A percentile compares a stretch with the other conserved stretches of the same genome.
These are phyloP conservation scores for Amphibolis antarctica DNA, from an alignment of 106 monocot genomes.

Conservation along the genomic window DNA sequence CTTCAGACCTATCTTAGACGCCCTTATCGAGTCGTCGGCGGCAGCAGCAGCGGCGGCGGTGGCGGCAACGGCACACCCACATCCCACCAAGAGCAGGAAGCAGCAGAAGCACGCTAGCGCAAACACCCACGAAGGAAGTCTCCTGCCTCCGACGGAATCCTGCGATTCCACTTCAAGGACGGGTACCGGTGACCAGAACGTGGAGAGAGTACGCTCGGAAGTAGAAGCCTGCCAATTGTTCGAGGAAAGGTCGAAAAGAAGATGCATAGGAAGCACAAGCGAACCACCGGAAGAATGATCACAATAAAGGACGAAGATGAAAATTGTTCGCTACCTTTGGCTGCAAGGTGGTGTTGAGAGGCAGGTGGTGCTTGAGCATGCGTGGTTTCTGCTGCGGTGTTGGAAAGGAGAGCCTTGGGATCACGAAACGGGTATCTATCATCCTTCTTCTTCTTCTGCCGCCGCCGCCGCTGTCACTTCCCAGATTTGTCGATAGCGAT, in stretches of 20 bases:
- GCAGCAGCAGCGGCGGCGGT: constrained; percentile 8
- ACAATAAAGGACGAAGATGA: neutral
- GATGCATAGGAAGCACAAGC: neutral
- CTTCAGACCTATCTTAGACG: constrained; percentile 69
- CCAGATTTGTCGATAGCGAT: neutral
- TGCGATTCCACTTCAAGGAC: neutral
- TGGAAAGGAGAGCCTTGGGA: neutral
- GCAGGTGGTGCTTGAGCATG: neutral
- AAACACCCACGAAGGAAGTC: neutral
- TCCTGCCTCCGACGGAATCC: neutral
- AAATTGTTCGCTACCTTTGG: neutral
- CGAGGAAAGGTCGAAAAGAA: neutral
- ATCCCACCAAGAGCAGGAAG: constrained; percentile 13
- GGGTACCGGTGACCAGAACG: neutral
- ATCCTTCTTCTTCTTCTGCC: neutral
- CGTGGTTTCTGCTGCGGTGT: neutral
- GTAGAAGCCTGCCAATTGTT: neutral
- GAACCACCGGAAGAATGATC: neutral
- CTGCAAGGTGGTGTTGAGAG: neutral
- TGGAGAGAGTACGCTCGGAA: neutral
- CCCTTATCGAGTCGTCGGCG: constrained; percentile 47
- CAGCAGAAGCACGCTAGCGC: constrained; percentile 1
- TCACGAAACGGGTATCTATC: neutral
- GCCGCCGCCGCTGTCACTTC: too few relatives aligned
- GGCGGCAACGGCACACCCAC: constrained; percentile 16